Evolutionary conservation across 2,329 filamentous ascomycete genomes (phyloP), one percentile per base, ranked within the genome.

Genomic region (Phialemoniopsis sp.): DNA sequence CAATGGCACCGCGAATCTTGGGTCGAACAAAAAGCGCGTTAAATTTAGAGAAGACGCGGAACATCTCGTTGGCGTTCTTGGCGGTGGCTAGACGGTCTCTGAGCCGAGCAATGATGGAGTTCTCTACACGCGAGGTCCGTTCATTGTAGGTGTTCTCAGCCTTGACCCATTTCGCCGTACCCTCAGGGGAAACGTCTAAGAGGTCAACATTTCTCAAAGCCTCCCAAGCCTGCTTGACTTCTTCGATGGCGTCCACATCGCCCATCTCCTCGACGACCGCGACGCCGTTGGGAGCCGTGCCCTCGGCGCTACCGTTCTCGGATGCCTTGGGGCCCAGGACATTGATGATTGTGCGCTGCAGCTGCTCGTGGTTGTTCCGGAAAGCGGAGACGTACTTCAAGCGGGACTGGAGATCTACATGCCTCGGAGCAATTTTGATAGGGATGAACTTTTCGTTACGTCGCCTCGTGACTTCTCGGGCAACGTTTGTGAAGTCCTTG

Each of bases 51-150:
- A 98, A 98, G 45, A 99, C 93, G 39, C 94, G 87, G 63, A 99
- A 99, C 93, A 98, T 99, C 65, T 98, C 94, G 58, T 95, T 97
- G 31, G 93, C 93, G 46, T 89, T 95, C 72, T 95, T 96, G 12
- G 93, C 91, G 7, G 89, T 95, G 13, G 90, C 93, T 40, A 98
- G 76, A 42, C 93, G 86, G 63, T 98, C 93, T 54, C 93, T 80
- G 26, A 98, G 73, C 39, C 89, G 80, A 28, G 93, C 89, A 59
- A 99, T 99, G 62, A 99, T 98, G 4, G 93, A 96, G 64, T 98
- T 98, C 61, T 99, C 93, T 5, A 99, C 93, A 44, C 93, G 82
- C 14, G 93, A 91, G 9, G 94, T 98, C 30, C 94, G 85, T 61
- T 98, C 94, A 50, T 96, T 97, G 72, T 99, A 99, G 30, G 87